Evolutionary conservation across 1,284 basidiomycete species (phyloP).

Genomic region (Ustilago loliicola): DNA sequence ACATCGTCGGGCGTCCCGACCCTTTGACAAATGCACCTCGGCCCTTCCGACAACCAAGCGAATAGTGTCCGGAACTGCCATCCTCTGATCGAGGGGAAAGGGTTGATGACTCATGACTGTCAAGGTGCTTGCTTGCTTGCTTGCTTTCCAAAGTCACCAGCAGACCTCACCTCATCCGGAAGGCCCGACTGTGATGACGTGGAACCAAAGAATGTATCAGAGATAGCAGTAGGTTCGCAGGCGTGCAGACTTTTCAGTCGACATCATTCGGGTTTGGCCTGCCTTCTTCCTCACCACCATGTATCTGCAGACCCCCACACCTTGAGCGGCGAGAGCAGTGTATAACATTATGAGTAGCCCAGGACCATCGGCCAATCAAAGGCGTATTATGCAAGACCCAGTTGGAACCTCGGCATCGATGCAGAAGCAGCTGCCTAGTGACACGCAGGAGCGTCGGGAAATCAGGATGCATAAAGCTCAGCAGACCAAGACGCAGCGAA

Average conservation of each 20-base stretch:
- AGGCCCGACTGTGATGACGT: background rate
- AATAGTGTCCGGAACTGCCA: background rate
- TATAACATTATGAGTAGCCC: constrained; percentile 6
- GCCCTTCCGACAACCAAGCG: background rate
- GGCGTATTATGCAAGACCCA: background rate
- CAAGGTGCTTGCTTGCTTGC: background rate
- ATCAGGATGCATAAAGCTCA: background rate
- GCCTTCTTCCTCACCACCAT: constrained; percentile 1
- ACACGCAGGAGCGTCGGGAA: background rate
- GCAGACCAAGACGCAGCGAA: background rate
- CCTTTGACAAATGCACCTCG: background rate
- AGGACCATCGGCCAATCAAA: background rate
- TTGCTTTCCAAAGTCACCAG: background rate
- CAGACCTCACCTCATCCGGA: background rate
- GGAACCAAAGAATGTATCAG: background rate
- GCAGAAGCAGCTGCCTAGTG: background rate
- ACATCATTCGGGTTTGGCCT: background rate
- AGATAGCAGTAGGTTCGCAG: background rate
- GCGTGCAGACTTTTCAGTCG: background rate
- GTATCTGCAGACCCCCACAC: background rate
- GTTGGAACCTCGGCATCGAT: background rate
- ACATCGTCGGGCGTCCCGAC: background rate
- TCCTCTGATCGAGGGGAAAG: background rate
- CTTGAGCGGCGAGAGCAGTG: background rate
- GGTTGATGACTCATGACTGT: constrained; percentile 4